These are phyloP conservation scores for Echium plantagineum DNA, from an alignment of 257 asterid species.

Conservation along the genomic window DNA sequence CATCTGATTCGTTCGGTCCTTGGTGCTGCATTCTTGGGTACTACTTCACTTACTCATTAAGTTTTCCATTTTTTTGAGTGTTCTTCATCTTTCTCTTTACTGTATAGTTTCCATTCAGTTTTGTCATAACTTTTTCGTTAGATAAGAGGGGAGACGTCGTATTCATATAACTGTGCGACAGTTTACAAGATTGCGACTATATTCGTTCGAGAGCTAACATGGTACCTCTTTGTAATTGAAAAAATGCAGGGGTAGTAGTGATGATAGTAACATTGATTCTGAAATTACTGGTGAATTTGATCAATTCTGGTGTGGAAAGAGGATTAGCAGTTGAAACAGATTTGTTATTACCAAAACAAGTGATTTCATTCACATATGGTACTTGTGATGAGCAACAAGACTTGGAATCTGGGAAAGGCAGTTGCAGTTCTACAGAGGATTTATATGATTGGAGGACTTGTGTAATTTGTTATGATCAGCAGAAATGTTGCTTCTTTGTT, in stretches of 20 bases:
- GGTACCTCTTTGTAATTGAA: neutral
- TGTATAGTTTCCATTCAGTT: neutral
- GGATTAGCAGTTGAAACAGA: slow-evolving; percentile 17
- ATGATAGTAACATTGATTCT: slow-evolving; percentile 29
- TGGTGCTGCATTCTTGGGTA: slow-evolving; percentile 16
- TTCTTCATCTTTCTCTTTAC: too few species aligned
- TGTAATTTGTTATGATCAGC: slow-evolving; percentile 54
- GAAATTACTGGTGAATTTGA: slow-evolving; percentile 28
- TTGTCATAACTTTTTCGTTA: too few species aligned
- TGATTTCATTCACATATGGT: slow-evolving; percentile 24
- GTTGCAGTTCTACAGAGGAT: slow-evolving; percentile 29
- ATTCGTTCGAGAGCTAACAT: neutral
- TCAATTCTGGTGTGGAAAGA: slow-evolving; percentile 4
- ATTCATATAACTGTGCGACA: too few species aligned
- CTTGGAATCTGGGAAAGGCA: slow-evolving; percentile 23
- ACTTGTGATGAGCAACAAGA: slow-evolving; percentile 29
- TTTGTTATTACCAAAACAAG: slow-evolving; percentile 28
- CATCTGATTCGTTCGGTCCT: slow-evolving; percentile 5
- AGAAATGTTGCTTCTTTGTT: slow-evolving; percentile 42
- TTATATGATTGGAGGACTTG: slow-evolving; percentile 62
- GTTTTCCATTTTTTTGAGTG: neutral
- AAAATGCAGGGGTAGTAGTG: slow-evolving; percentile 25
- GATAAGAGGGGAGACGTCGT: too few species aligned
- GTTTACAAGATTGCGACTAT: neutral
- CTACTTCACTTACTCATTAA: slow-evolving; percentile 11